Evolutionary conservation across 495 filamentous ascomycete species (phyloP).

Genomic region (Aspergillus heteromorphus): DNA sequence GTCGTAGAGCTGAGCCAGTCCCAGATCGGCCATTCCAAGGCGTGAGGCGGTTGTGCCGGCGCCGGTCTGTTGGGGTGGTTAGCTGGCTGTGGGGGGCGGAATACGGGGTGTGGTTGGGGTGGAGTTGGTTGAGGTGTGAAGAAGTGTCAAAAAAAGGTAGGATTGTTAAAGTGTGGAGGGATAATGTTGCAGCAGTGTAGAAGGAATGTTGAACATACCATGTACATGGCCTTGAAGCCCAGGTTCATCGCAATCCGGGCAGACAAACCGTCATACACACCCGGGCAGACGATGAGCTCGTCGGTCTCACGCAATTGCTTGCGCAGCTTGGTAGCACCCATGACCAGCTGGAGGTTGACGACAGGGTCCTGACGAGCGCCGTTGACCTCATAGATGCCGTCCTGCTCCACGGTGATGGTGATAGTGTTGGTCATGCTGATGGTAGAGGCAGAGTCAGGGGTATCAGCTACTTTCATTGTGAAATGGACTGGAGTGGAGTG

Average conservation of each 20-base stretch:
- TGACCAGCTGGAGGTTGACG: constrained; percentile 28
- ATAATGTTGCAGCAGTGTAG: no score
- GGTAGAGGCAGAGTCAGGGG: constrained; percentile 2
- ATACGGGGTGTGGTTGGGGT: background rate
- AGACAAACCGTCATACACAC: constrained; percentile 65
- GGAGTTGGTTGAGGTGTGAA: background rate
- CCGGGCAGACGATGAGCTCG: constrained; percentile 52
- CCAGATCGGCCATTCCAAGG: constrained; percentile 62
- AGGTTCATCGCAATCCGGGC: constrained; percentile 57
- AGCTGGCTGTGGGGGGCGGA: background rate
- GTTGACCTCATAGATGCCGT: constrained; percentile 36
- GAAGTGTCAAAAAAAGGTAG: background rate
- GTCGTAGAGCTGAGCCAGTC: constrained; percentile 58
- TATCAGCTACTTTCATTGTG: constrained; percentile 13
- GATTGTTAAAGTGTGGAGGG: no score
- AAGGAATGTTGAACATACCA: no score
- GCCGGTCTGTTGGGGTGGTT: constrained; percentile 46
- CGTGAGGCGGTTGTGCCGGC: constrained; percentile 61
- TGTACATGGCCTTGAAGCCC: constrained; percentile 61
- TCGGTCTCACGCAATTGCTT: constrained; percentile 36
- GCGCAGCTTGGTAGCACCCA: constrained; percentile 43
- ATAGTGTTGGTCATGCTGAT: constrained; percentile 22
- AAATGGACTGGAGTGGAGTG: background rate
- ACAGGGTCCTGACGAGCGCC: constrained; percentile 25
- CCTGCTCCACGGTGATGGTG: constrained; percentile 35